phyloP scores from a whole-genome alignment of 1,284 basidiomycete species.

The Fistulinella cinereoalba region DNA sequence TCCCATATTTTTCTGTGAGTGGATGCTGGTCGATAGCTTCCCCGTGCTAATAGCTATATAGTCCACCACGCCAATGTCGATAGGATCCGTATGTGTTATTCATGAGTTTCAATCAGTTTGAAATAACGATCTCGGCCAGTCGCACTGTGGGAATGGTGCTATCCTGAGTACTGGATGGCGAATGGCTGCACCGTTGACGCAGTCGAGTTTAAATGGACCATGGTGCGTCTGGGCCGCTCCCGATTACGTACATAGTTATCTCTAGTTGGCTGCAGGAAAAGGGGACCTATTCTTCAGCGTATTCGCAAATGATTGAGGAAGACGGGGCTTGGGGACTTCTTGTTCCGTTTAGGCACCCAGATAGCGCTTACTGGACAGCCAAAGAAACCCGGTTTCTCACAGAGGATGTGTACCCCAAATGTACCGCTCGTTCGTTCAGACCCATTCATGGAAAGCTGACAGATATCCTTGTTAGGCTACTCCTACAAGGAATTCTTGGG shows the following conservation, averaged over 20 bases:
- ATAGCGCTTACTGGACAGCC: conserved; percentile 24
- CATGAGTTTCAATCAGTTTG: no score
- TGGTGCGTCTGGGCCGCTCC: conserved; percentile 8
- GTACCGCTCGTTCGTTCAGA: conserved; percentile 5
- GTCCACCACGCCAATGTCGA: conserved; percentile 27
- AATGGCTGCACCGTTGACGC: conserved; percentile 14
- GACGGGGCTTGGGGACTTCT: conserved; percentile 18
- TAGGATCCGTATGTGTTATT: conserved; percentile 17
- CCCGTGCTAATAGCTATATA: conserved; percentile 2
- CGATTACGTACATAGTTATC: background rate
- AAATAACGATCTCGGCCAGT: conserved; percentile 14
- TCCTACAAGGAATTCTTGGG: conserved; percentile 26
- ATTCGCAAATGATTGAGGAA: conserved; percentile 21
- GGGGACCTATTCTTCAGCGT: conserved; percentile 21
- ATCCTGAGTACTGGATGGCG: conserved; percentile 24
- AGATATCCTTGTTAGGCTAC: conserved; percentile 13
- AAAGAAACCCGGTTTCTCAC: conserved; percentile 23
- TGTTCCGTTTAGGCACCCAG: conserved; percentile 19
- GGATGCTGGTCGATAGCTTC: background rate
- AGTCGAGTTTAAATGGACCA: conserved; percentile 16
- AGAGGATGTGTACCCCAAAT: conserved; percentile 16
- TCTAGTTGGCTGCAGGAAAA: conserved; percentile 9
- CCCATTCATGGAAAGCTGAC: background rate
- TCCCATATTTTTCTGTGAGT: conserved; percentile 26
- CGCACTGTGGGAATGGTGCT: conserved; percentile 29